phyloP scores from a whole-genome alignment of 2,329 filamentous ascomycete species.

The Botrytis squamosa region DNA sequence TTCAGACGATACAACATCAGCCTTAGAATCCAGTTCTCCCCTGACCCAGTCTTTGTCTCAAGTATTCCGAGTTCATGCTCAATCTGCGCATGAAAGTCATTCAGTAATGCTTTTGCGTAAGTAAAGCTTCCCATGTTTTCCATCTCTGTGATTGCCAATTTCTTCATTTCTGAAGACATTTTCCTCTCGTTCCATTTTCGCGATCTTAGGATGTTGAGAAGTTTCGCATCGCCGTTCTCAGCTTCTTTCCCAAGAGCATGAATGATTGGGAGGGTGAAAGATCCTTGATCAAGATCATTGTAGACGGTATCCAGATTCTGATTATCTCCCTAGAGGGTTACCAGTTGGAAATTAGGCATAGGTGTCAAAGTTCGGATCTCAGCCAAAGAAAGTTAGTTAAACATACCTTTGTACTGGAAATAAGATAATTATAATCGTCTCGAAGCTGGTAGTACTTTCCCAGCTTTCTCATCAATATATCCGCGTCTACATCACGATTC shows the following conservation, averaged over 20 bases:
- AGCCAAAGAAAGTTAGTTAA: neutral
- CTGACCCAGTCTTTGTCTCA: neutral
- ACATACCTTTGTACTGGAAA: neutral
- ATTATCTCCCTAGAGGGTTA: neutral
- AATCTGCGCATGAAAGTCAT: neutral
- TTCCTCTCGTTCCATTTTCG: neutral
- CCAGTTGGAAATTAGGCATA: neutral
- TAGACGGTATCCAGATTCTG: neutral
- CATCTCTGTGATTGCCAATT: neutral
- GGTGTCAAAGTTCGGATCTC: neutral
- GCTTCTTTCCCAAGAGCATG: neutral
- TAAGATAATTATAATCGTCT: neutral
- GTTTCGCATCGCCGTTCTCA: neutral
- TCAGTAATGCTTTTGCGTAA: neutral
- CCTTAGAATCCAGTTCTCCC: neutral
- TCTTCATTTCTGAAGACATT: neutral
- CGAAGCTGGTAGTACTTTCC: neutral
- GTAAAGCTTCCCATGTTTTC: neutral
- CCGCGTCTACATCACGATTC: neutral
- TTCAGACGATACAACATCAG: neutral
- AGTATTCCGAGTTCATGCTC: neutral
- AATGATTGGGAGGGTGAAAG: neutral
- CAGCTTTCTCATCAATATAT: neutral
- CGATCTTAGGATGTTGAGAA: neutral
- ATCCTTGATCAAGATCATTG: neutral